Evolutionary conservation across 2,329 filamentous ascomycete species (phyloP).

Genomic region (Didymella arachidicola): DNA sequence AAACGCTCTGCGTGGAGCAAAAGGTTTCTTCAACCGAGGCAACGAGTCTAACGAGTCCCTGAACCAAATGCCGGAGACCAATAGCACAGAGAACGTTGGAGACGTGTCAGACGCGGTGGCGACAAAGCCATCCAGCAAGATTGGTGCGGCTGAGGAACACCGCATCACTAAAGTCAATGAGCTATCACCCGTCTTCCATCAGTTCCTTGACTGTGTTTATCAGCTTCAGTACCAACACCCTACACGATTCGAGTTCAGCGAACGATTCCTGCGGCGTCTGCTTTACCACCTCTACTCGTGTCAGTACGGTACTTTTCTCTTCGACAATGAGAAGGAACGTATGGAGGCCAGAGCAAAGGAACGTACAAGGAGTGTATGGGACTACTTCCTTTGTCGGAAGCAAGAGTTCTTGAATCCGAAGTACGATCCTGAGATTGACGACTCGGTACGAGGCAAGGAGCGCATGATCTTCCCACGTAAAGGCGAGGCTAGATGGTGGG

Average conservation of each 20-base stretch:
- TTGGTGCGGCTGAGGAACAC: slow-evolving; percentile 60
- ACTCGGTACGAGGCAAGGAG: slow-evolving; percentile 80
- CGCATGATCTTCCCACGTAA: slow-evolving; percentile 81
- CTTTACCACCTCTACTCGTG: slow-evolving; percentile 95
- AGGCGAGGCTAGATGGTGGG: slow-evolving; percentile 91
- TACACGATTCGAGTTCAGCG: slow-evolving; percentile 93
- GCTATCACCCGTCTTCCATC: slow-evolving; percentile 95
- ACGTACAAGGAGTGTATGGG: slow-evolving; percentile 88
- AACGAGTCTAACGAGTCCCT: slow-evolving; percentile 71
- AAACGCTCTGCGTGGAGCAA: slow-evolving; percentile 82
- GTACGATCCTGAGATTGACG: slow-evolving; percentile 78
- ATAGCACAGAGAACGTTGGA: slow-evolving; percentile 61
- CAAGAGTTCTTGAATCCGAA: slow-evolving; percentile 82
- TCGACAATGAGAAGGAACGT: slow-evolving; percentile 91
- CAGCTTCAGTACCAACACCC: slow-evolving; percentile 87
- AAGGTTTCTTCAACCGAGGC: slow-evolving; percentile 86
- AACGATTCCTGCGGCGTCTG: slow-evolving; percentile 86
- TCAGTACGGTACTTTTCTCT: slow-evolving; percentile 96
- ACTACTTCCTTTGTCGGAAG: slow-evolving; percentile 86
- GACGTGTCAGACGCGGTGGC: slow-evolving; percentile 55
- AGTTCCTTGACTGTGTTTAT: slow-evolving; percentile 94
- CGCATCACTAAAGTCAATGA: slow-evolving; percentile 85
- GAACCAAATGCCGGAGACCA: slow-evolving; percentile 59
- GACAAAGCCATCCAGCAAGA: slow-evolving; percentile 44
- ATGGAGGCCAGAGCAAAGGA: slow-evolving; percentile 72